Percentiles rank a stretch among this genome's conserved stretches.
Conservation (phyloP, 257 asterid species). For the Gardenia jasminoides region DNA sequence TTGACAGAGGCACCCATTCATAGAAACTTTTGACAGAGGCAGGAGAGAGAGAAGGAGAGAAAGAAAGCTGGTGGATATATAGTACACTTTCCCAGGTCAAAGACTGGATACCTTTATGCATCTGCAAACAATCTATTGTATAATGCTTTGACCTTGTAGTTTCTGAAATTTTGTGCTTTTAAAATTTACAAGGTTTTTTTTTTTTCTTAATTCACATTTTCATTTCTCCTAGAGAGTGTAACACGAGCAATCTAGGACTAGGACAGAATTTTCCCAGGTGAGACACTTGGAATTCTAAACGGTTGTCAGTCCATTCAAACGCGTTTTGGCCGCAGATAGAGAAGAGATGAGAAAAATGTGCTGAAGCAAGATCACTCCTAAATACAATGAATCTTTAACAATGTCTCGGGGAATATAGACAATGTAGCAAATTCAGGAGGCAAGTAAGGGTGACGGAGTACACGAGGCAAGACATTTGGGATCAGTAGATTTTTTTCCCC, state of each 20-base stretch:
- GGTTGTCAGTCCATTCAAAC: not conserved
- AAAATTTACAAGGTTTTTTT: too few species aligned
- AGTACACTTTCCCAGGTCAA: not conserved
- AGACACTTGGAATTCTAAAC: not conserved
- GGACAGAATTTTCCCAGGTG: not conserved
- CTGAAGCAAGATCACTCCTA: not conserved
- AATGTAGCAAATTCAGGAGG: not conserved
- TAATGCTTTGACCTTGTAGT: too few species aligned
- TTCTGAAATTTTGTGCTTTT: not conserved
- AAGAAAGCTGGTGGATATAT: not conserved
- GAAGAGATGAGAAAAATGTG: not conserved
- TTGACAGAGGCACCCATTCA: too few species aligned
- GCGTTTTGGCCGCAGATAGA: not conserved
- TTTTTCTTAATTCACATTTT: too few species aligned
- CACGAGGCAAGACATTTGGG: slow-evolving; percentile 9
- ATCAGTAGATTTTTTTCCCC: too few species aligned
- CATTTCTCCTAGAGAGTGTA: not conserved
- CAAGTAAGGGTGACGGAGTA: not conserved
- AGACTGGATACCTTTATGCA: not conserved
- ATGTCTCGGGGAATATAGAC: not conserved
- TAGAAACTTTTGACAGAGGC: not conserved
- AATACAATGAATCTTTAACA: not conserved
- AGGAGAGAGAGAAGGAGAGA: not conserved
- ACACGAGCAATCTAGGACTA: not conserved
- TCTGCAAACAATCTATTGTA: not conserved